Conservation (phyloP, 192 early-diverging fungal species). For the Martensiomyces pterosporus region DNA sequence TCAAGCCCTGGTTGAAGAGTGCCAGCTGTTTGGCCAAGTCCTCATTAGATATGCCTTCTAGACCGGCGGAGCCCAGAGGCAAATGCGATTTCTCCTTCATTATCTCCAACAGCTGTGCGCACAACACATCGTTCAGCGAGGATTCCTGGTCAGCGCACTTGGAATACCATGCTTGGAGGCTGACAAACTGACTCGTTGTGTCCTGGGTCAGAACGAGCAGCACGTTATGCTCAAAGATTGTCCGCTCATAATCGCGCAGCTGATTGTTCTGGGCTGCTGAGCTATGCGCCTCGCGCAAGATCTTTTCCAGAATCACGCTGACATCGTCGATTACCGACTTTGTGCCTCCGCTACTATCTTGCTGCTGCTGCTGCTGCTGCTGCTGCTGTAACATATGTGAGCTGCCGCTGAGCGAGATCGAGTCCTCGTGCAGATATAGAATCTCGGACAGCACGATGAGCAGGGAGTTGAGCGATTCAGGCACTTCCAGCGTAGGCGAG, state of each 20-base stretch:
- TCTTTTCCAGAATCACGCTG: not conserved
- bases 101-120: conserved; percentile 7
- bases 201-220: conserved; percentile 7
- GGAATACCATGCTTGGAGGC: not conserved
- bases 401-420: not conserved
- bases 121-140: conserved; percentile 3
- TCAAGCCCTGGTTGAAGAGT: conserved; percentile 20
- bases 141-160: not conserved
- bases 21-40: not conserved
- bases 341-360: not conserved
- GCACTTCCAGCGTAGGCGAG: conserved; percentile 26
- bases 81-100: conserved; percentile 21
- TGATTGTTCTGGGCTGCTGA: not conserved
- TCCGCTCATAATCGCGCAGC: conserved; percentile 21
- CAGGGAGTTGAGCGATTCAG: conserved; percentile 13
- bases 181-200: not conserved
- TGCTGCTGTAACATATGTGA: not conserved
- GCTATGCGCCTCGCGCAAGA: conserved; percentile 7
- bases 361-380: no score
- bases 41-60: not conserved
- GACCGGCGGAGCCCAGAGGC: conserved; percentile 7
- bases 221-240: conserved; percentile 33
- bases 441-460: conserved; percentile 15
- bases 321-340: conserved; percentile 1
- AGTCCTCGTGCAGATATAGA: conserved; percentile 14